A percentile compares a stretch with the other conserved stretches of the same genome.
Evolutionary conservation across 1,284 basidiomycete genomes (phyloP).

Genomic region (Rhodotorula sp.): DNA sequence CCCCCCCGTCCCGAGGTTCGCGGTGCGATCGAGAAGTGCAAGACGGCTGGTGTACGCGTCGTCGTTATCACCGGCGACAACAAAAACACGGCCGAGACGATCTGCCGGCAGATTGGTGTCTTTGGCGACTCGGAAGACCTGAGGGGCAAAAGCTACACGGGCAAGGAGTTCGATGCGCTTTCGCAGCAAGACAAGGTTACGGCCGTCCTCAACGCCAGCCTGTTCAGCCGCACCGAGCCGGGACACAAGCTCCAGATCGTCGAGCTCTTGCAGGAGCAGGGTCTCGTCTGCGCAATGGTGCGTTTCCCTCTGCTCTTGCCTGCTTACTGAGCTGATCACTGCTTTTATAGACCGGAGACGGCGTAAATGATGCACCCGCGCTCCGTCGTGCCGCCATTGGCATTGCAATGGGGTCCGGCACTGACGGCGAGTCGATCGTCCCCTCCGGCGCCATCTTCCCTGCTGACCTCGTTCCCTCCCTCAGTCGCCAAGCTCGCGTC

Average conservation of each 20-base stretch:
- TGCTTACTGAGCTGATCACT: not conserved
- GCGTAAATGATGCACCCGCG: conserved; percentile 56
- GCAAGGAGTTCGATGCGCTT: conserved; percentile 83
- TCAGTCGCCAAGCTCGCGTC: conserved; percentile 50
- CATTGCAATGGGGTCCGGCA: conserved; percentile 53
- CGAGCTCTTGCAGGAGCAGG: conserved; percentile 87
- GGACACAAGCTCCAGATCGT: conserved; percentile 93
- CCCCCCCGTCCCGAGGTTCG: conserved; percentile 93
- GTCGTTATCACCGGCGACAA: conserved; percentile 99
- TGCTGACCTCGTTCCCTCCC: not conserved
- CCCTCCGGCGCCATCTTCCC: no score
- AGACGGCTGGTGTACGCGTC: conserved; percentile 88
- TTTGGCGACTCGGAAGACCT: conserved; percentile 64
- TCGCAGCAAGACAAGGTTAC: conserved; percentile 72
- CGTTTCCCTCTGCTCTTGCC: conserved; percentile 39
- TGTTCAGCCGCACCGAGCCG: conserved; percentile 94
- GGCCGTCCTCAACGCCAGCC: conserved; percentile 78
- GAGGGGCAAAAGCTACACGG: conserved; percentile 89
- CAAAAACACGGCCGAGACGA: conserved; percentile 95
- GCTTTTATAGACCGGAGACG: conserved; percentile 70
- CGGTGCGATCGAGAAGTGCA: conserved; percentile 82
- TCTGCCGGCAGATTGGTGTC: conserved; percentile 93
- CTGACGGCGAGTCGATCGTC: conserved; percentile 45
- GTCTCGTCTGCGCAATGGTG: conserved; percentile 96
- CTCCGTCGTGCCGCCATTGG: conserved; percentile 52